Base-by-base conservation (phyloP, 2,329 filamentous ascomycete genomes). In the Botryosphaeria agaves region DNA sequence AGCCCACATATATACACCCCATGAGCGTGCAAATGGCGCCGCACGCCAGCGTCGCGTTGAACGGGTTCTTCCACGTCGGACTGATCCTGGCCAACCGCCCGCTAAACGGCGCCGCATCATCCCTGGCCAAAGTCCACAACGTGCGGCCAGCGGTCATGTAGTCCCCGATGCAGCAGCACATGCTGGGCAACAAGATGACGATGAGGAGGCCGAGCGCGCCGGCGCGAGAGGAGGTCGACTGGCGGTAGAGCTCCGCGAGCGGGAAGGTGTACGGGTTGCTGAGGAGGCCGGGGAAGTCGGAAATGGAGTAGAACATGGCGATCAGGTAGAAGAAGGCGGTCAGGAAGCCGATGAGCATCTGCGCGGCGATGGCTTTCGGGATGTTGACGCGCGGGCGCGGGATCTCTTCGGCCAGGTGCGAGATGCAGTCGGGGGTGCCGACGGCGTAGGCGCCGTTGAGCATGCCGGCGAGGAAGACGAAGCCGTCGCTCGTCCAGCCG, bases 1-100 rank as follows among this genome's bases (percentile, higher is more conserved):
- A 71, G n/a, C 68, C 74, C 1, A 80, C 62, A 38, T 77, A 78
- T 26, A 80, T 72, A 25, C 59, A 61, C 0, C 72, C 73, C 0
- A 80, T 55, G 3, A 73, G 45, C 0, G 70, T 70, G 15, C 63
- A 62, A 32, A 63, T 48, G 24, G 52, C 36, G 3, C 57, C 51
- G 53, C 62, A 65, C 6, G 58, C 52, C 2, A 74, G 33, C 0
- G 66, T 72, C 0, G 70, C 64, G 36, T 67, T 64, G 36, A 69
- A 60, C 0, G 71, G 70, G 33, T 63, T 66, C 7, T 60, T 52
- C 36, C 57, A 58, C 1, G 39, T 49, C 0, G 52, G 38, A 44
- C 53, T 41, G 40, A 81, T 58, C 2, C 53, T 43, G 3, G 58
- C 54, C 20, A 72, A 50, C 39, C 53, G 63, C 2, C 38, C 32